Percentiles rank a stretch among this genome's conserved stretches.
These are phyloP conservation scores for Panellus pusillus DNA, from an alignment of 768 basidiomycete species.

Conservation along the genomic window DNA sequence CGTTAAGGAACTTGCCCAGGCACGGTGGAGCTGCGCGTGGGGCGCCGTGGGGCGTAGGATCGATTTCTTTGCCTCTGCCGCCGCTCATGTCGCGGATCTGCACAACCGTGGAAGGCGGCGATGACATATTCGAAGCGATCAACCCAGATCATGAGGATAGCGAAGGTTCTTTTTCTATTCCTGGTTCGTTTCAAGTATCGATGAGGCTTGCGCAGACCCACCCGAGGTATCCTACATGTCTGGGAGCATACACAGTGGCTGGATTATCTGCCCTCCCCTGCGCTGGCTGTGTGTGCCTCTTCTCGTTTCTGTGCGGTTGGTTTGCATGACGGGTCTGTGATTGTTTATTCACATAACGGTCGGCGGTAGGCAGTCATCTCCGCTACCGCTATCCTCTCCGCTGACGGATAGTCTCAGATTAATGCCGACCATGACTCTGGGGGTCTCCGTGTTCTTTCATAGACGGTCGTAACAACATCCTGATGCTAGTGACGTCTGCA, in stretches of 20 bases:
- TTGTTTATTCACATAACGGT: slow-evolving; percentile 82
- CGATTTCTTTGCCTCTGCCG: slow-evolving; percentile 52
- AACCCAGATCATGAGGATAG: slow-evolving; percentile 70
- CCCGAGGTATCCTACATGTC: slow-evolving; percentile 67
- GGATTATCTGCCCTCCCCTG: slow-evolving; percentile 80
- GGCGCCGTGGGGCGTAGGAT: slow-evolving; percentile 25
- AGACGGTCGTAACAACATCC: slow-evolving; percentile 58
- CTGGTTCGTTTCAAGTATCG: slow-evolving; percentile 1
- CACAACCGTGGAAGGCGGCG: slow-evolving; percentile 61
- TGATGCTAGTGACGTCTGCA: slow-evolving; percentile 71
- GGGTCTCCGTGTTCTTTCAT: slow-evolving; percentile 69
- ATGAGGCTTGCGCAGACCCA: slow-evolving; percentile 38
- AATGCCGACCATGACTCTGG: slow-evolving; percentile 75
- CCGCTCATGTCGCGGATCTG: slow-evolving; percentile 61
- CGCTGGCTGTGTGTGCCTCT: slow-evolving; percentile 67
- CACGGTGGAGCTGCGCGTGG: slow-evolving; percentile 16
- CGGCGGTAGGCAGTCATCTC: slow-evolving; percentile 57
- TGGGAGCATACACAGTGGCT: slow-evolving; percentile 79
- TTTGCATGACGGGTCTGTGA: slow-evolving; percentile 76
- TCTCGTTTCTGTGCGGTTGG: slow-evolving; percentile 71
- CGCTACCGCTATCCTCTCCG: background rate
- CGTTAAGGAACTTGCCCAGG: slow-evolving; percentile 53
- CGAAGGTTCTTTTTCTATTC: slow-evolving; percentile 30
- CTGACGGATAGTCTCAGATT: slow-evolving; percentile 48
- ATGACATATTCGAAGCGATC: slow-evolving; percentile 70